These are phyloP conservation scores for Mycena chlorophos DNA, from an alignment of 768 basidiomycete species.

Conservation along the genomic window DNA sequence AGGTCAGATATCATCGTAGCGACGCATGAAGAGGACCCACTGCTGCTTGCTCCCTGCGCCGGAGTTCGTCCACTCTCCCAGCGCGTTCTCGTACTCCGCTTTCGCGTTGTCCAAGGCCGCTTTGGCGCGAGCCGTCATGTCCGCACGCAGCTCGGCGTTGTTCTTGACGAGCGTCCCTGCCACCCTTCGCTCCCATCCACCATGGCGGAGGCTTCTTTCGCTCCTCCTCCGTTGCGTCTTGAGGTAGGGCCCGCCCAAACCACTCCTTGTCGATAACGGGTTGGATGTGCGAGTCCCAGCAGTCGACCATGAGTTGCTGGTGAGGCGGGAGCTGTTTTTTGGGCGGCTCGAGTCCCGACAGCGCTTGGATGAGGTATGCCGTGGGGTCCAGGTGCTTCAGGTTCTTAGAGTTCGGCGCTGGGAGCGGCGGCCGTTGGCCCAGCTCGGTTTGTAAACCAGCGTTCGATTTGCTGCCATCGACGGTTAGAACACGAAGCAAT, in stretches of 20 bases:
- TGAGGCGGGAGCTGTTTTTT: too few relatives aligned
- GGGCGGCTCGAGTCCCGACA: too few relatives aligned
- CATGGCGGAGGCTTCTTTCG: neutral
- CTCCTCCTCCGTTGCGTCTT: too few relatives aligned
- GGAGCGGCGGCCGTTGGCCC: neutral
- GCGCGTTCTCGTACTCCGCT: neutral
- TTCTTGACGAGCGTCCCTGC: neutral
- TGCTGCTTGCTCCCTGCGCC: neutral
- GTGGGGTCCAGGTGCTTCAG: neutral
- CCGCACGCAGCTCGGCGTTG: neutral
- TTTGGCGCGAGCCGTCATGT: neutral
- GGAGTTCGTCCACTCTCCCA: neutral
- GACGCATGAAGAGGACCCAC: too few relatives aligned
- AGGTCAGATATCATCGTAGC: too few relatives aligned
- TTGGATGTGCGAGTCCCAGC: too few relatives aligned
- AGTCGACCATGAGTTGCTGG: too few relatives aligned
- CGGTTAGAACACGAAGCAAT: neutral
- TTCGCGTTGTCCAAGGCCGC: neutral
- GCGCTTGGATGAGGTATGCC: neutral
- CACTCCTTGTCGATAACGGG: too few relatives aligned
- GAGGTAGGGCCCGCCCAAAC: too few relatives aligned
- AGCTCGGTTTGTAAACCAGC: constrained; percentile 2
- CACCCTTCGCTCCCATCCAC: neutral
- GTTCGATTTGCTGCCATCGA: constrained; percentile 1
- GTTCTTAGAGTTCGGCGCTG: neutral